Evolutionary conservation across 2,329 filamentous ascomycete species (phyloP).

Genomic region (Hawksworthiomyces lignivorus): DNA sequence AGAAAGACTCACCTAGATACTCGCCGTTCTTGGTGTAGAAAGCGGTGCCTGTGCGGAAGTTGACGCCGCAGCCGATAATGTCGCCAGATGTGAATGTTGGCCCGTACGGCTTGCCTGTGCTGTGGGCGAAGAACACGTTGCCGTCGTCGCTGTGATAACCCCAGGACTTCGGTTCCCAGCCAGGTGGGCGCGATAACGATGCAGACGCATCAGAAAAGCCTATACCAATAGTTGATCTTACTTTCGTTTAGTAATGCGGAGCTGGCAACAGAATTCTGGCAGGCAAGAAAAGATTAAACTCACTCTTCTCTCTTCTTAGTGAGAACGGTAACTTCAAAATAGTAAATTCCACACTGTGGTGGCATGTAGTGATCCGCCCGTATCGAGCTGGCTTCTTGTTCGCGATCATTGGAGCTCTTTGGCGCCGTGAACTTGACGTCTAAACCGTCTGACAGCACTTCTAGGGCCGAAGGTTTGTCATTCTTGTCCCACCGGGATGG

Average conservation of each 20-base stretch:
- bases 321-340: constrained; percentile 65
- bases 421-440: constrained; percentile 56
- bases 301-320: constrained; percentile 48
- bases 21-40: constrained; percentile 63
- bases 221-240: constrained; percentile 53
- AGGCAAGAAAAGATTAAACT: constrained; percentile 21
- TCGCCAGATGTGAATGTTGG: constrained; percentile 49
- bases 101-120: constrained; percentile 49
- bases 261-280: neutral
- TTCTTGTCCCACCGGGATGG: constrained; percentile 75
- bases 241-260: too few relatives aligned
- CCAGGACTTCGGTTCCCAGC: constrained; percentile 62
- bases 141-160: constrained; percentile 65
- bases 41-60: constrained; percentile 55
- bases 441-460: constrained; percentile 64
- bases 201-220: constrained; percentile 52
- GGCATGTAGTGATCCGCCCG: constrained; percentile 84
- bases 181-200: constrained; percentile 48
- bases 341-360: constrained; percentile 84
- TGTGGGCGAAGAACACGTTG: constrained; percentile 49
- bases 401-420: constrained; percentile 41
- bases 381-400: constrained; percentile 73
- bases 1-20: constrained; percentile 38
- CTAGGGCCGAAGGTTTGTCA: constrained; percentile 67
- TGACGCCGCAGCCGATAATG: constrained; percentile 57